Percentiles rank a stretch among this genome's conserved stretches.
Conservation (phyloP, 2,329 filamentous ascomycete genomes). For the Paramyrothecium sp. region DNA sequence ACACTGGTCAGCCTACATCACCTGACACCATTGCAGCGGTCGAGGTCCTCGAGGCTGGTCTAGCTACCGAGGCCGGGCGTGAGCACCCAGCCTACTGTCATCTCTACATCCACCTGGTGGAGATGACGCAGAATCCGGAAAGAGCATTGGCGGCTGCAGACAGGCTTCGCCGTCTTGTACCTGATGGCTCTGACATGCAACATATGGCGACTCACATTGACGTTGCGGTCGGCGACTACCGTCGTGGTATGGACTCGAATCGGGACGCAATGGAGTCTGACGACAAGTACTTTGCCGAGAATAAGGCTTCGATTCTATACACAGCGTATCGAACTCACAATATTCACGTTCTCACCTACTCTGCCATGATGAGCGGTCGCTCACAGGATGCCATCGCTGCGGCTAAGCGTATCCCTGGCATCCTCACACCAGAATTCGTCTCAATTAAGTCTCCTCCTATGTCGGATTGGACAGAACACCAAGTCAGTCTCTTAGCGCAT, state of each 20-base stretch:
- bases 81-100: not conserved
- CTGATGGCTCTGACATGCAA: conserved; percentile 65
- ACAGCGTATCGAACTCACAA: not conserved
- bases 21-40: not conserved
- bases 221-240: conserved; percentile 68
- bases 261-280: not conserved
- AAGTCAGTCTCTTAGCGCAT: conserved; percentile 63
- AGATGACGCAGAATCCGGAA: not conserved
- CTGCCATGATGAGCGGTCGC: not conserved
- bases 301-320: not conserved
- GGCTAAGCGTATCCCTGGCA: not conserved
- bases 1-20: conserved; percentile 20
- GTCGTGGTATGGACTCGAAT: conserved; percentile 58
- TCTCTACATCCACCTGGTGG: not conserved
- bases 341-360: not conserved
- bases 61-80: not conserved
- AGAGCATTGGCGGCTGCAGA: conserved; percentile 31
- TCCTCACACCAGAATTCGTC: not conserved
- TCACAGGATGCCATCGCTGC: not conserved
- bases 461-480: conserved; percentile 73
- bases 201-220: conserved; percentile 78
- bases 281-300: not conserved
- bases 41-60: not conserved
- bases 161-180: conserved; percentile 58
- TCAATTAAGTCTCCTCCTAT: conserved; percentile 56